Evolutionary conservation across 2,329 filamentous ascomycete species (phyloP), one percentile per base, ranked within the genome.

Genomic region (Fusarium aywerte): DNA sequence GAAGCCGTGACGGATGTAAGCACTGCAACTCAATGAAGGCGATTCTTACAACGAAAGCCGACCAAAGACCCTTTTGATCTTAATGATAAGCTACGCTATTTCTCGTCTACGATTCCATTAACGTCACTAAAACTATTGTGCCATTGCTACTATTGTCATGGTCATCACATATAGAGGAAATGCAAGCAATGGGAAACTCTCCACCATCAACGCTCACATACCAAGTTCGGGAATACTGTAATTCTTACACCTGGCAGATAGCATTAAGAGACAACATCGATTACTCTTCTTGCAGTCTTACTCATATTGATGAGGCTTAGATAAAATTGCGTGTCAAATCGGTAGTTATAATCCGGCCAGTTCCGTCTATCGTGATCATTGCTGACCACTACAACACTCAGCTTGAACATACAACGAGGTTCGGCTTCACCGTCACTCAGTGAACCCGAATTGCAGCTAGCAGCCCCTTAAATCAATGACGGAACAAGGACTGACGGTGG

Each of bases 1-100:
- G 29, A 48, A 47, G 39, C 44, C 18, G 32, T 21, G 39, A 18
- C 51, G 50, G 65, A 18, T 68, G 48, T 43, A 52, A 66, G 42
- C 55, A 52, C 40, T 53, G 45, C 31, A 16, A 18, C 18, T 43
- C 9, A 12, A 39, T 42, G 16, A 47, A 38, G 12, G 23, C 29
- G n/a, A n/a, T 45, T n/a, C 5, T 20, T 21, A 13, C 13, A 9
- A n/a, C 6, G 2, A 47, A 33, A 21, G 25, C 18, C n/a, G 16
- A 36, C 31, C 7, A 38, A 49, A 49, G 9, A 16, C 9, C 7
- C 16, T 18, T 35, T 23, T 25, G 44, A 7, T 7, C 4, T 20
- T 15, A 9, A 13, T 11, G 16, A 4, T 13, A 4, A 23, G 7
- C 32, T 16, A 9, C 21, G n/a, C 21, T 15, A 4, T 31, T 18